phyloP scores from a whole-genome alignment of 257 asterid genomes.

The Plantago elongata region DNA sequence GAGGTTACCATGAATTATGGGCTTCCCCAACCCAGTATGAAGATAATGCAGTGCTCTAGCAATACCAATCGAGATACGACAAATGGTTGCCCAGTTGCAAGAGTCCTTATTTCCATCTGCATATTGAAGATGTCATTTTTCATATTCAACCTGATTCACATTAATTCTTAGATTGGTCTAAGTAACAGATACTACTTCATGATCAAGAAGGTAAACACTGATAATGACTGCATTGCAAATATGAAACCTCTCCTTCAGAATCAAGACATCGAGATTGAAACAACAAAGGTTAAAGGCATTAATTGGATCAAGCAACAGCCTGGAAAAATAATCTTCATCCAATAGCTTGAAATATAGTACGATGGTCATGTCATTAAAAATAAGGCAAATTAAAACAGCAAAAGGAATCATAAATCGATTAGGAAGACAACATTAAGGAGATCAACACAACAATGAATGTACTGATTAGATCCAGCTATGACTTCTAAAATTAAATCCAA shows the following conservation, averaged over 20 bases:
- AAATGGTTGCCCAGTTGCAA: conserved; percentile 63
- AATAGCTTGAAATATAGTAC: too few relatives aligned
- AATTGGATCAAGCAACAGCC: too few relatives aligned
- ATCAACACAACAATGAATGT: not conserved
- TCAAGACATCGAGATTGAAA: not conserved
- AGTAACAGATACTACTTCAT: not conserved
- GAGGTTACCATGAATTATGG: conserved; percentile 79
- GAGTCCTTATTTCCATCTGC: conserved; percentile 63
- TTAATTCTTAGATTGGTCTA: not conserved
- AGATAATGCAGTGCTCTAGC: conserved; percentile 65
- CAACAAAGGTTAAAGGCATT: too few relatives aligned
- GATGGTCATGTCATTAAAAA: too few relatives aligned
- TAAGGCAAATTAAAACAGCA: too few relatives aligned
- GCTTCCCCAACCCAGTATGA: conserved; percentile 47
- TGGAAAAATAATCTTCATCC: too few relatives aligned
- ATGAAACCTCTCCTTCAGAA: not conserved
- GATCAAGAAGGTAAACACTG: not conserved
- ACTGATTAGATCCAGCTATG: not conserved
- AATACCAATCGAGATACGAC: conserved; percentile 60
- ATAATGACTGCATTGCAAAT: conserved; percentile 13
- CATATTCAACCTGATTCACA: too few relatives aligned
- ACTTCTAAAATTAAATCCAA: too few relatives aligned
- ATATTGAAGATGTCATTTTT: conserved; percentile 5
- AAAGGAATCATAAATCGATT: not conserved
- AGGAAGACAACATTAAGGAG: not conserved